Percentiles rank a stretch among this genome's conserved stretches.
These are phyloP conservation scores for Phytophthora ohioensis DNA, from an alignment of 352 stramenopile species.

Conservation along the genomic window DNA sequence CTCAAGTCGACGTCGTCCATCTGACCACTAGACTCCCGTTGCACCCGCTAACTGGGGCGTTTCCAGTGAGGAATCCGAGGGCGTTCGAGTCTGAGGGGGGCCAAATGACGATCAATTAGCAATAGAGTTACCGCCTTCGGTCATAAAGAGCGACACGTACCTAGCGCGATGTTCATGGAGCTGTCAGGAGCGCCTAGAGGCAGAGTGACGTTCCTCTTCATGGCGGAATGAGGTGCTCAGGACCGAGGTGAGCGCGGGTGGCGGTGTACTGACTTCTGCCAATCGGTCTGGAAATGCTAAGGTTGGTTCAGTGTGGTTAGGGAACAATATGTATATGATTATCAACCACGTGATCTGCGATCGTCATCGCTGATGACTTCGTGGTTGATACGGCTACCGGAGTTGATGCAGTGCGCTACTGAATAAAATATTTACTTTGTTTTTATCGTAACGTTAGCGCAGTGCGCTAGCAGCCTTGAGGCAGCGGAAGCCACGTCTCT, in stretches of 20 bases:
- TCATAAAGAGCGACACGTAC: not conserved
- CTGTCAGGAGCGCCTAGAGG: not conserved
- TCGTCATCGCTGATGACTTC: too few species aligned
- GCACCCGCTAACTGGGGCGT: not conserved
- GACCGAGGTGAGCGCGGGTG: not conserved
- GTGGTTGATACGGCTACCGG: too few species aligned
- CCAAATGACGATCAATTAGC: not conserved
- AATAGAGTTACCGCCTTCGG: not conserved
- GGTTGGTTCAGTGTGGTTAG: not conserved
- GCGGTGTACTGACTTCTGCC: not conserved
- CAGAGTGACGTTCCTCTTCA: constrained; percentile 1
- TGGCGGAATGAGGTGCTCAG: not conserved
- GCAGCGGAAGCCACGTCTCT: too few species aligned
- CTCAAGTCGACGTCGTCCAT: constrained; percentile 36
- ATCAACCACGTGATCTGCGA: too few species aligned
- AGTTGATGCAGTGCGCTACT: too few species aligned
- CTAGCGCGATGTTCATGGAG: not conserved
- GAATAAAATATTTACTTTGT: too few species aligned
- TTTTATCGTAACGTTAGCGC: too few species aligned
- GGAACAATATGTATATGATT: too few species aligned
- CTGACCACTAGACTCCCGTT: not conserved
- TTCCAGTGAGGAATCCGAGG: not conserved
- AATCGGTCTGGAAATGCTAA: not conserved
- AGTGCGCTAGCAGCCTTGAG: too few species aligned
- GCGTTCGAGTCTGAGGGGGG: not conserved